Percentiles rank a stretch among this genome's conserved stretches.
Conservation (phyloP, 1,139 yeast genomes). For the Geotrichum candidum region DNA sequence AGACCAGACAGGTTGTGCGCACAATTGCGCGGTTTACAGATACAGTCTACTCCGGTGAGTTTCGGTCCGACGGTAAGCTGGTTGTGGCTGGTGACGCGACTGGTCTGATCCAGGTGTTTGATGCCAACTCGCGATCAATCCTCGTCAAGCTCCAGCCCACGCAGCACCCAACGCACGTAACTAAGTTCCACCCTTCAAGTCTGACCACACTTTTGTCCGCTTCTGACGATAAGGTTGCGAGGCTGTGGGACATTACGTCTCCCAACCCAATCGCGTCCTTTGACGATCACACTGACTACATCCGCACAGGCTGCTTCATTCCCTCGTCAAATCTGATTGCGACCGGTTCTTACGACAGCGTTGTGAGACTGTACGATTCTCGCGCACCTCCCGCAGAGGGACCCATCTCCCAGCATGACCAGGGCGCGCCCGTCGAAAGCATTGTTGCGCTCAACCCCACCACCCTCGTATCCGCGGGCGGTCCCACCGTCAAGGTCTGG, state of each 20-base stretch:
- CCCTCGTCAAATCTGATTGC: slow-evolving; percentile 71
- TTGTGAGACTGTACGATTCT: slow-evolving; percentile 79
- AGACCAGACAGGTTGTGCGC: slow-evolving; percentile 83
- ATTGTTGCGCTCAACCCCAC: slow-evolving; percentile 77
- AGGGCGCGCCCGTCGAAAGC: slow-evolving; percentile 80
- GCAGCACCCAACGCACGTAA: slow-evolving; percentile 83
- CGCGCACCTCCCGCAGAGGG: slow-evolving; percentile 43
- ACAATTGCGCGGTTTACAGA: slow-evolving; percentile 90
- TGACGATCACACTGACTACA: slow-evolving; percentile 79
- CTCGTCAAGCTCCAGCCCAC: slow-evolving; percentile 78
- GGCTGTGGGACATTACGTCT: slow-evolving; percentile 80
- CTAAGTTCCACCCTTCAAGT: slow-evolving; percentile 78
- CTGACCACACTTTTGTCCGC: slow-evolving; percentile 76
- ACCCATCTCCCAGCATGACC: slow-evolving; percentile 49
- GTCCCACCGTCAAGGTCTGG: slow-evolving; percentile 85
- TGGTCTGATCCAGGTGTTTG: slow-evolving; percentile 79
- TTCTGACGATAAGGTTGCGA: slow-evolving; percentile 80
- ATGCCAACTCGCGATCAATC: slow-evolving; percentile 73
- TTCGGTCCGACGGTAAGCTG: slow-evolving; percentile 73
- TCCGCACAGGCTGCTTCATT: slow-evolving; percentile 73
- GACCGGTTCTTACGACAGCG: slow-evolving; percentile 94
- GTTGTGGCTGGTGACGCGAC: slow-evolving; percentile 86
- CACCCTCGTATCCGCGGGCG: slow-evolving; percentile 75
- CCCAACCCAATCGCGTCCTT: slow-evolving; percentile 66
- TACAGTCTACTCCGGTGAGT: slow-evolving; percentile 80